phyloP scores from a whole-genome alignment of 192 early-diverging fungal genomes.

The Linnemannia schmuckeri region DNA sequence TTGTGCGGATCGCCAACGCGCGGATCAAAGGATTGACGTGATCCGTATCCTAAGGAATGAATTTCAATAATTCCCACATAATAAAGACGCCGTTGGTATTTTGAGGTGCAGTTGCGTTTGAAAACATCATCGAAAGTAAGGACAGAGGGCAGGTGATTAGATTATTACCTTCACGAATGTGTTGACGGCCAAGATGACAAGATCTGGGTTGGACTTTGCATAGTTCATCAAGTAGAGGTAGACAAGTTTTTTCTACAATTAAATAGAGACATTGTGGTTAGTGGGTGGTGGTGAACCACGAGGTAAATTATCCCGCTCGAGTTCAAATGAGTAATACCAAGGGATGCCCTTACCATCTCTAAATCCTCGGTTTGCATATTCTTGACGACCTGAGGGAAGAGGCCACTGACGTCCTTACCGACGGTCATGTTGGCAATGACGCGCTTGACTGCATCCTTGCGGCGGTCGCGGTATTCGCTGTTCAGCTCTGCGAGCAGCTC shows the following conservation, averaged over 20 bases:
- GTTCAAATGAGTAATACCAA: not conserved
- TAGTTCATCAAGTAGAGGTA: constrained; percentile 99
- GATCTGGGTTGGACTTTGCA: constrained; percentile 94
- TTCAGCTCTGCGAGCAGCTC: constrained; percentile 98
- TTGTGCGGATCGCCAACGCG: constrained; percentile 96
- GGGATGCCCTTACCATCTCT: constrained; percentile 63
- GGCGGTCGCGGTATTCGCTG: constrained; percentile 94
- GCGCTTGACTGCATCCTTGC: constrained; percentile 98
- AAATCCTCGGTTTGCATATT: constrained; percentile 99
- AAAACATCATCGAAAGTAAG: not conserved
- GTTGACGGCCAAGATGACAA: constrained; percentile 96
- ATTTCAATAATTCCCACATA: not conserved
- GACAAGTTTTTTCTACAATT: constrained; percentile 90
- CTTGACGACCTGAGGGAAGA: constrained; percentile 98
- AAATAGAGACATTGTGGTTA: not conserved
- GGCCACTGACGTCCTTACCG: constrained; percentile 95
- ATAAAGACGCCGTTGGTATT: not conserved
- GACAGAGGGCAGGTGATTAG: not conserved
- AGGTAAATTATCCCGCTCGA: not conserved
- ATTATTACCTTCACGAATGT: constrained; percentile 93
- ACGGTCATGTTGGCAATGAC: constrained; percentile 99
- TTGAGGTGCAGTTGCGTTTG: not conserved
- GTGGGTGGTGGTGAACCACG: not conserved
- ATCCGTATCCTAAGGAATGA: constrained; percentile 84
- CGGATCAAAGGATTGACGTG: constrained; percentile 95